phyloP scores from a whole-genome alignment of 73 alveolate species.

The Paraurostyla sp. region DNA sequence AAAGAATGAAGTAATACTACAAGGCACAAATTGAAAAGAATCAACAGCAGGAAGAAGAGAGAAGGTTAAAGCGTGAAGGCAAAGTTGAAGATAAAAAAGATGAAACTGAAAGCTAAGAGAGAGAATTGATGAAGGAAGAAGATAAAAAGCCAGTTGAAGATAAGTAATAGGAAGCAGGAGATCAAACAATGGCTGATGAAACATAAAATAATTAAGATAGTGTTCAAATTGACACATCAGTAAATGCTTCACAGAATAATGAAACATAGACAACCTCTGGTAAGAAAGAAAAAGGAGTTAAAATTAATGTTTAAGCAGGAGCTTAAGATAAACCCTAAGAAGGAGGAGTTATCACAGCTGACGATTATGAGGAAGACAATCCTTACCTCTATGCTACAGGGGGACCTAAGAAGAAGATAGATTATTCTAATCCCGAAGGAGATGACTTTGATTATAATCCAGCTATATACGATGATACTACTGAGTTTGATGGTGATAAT shows the following conservation, averaged over 20 bases:
- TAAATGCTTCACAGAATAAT: not conserved
- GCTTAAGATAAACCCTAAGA: not conserved
- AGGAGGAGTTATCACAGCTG: not conserved
- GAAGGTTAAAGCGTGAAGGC: not conserved
- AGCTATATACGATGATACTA: constrained; percentile 21
- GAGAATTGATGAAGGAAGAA: constrained; percentile 52
- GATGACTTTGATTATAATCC: constrained; percentile 36
- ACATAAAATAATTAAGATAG: not conserved
- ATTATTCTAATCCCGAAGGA: constrained; percentile 47
- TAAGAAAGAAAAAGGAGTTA: constrained; percentile 60
- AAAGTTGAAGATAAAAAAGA: not conserved
- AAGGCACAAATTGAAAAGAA: constrained; percentile 41
- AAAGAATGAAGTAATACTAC: constrained; percentile 22
- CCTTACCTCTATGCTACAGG: constrained; percentile 49
- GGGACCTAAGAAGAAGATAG: constrained; percentile 56
- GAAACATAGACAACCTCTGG: not conserved
- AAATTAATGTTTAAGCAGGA: constrained; percentile 37
- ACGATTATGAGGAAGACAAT: constrained; percentile 21
- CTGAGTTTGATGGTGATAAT: constrained; percentile 23
- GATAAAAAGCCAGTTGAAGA: constrained; percentile 19
- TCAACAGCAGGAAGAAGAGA: constrained; percentile 25
- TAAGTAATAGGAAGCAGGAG: not conserved
- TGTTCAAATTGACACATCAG: not conserved
- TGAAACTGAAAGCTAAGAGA: constrained; percentile 41
- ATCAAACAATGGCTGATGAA: not conserved